Evolutionary conservation across 331 rosid genomes (phyloP), one percentile per base, ranked within the genome.

Genomic region (Pyracantha coccinea): DNA sequence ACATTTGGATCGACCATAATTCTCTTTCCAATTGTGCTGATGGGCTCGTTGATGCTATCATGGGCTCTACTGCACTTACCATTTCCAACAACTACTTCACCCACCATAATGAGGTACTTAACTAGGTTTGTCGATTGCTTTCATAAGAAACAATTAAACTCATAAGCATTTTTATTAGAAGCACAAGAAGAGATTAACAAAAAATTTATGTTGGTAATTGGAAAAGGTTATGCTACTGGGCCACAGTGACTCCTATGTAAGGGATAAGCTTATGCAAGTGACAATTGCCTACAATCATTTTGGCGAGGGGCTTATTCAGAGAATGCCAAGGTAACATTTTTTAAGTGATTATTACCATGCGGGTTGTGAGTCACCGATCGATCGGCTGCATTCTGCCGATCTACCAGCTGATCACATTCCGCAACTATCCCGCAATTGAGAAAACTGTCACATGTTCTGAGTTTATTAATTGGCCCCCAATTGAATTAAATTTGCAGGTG

Each of bases 201-300:
- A 35, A 6, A 3, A 6, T 6, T 44, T 32, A 24, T 19, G 5
- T 4, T 27, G 20, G 59, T 50, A 2, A 27, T 57, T 62, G 19
- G 25, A 64, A 29, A 81, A 93, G 98, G 98, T 94, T 8, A 95
- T 95, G 85, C 78, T 95, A 6, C 77, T 95, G 86, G 99, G 99
- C 19, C 99, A 95, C 64, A 92, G 97, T 72, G 99, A 95, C 75
- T 82, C 99, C 33, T 95, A 92, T 68, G 86, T 86, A 2, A 76
- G 88, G 11, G 99, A 95, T 84, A 92, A 86, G 84, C 90, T 89
- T 57, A 95, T 95, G 99, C 99, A 95, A 82, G 99, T 92, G 63
- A 95, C 97, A 81, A 92, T 95, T 71, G 97, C 99, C 52, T 95
- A 92, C 86, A 95, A 95, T 80, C 99, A 95, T 90, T 95, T 95